Percentiles rank a stretch among this genome's conserved stretches.
These are phyloP conservation scores for Beauveria sp. DNA, from an alignment of 2,329 filamentous ascomycete species.

Conservation along the genomic window DNA sequence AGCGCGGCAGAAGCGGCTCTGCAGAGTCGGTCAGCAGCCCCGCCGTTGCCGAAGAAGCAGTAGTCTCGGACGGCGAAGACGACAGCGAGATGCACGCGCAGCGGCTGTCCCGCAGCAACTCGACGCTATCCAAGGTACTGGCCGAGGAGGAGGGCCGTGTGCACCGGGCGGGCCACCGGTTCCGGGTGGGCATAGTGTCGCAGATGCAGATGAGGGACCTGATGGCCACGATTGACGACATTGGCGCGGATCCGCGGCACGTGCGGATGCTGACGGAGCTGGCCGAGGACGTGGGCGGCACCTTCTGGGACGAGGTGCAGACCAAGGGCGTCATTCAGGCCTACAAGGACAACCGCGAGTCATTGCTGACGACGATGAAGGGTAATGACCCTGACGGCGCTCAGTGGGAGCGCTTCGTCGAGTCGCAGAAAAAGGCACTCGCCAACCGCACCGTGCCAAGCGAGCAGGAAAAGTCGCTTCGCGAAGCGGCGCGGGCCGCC, in stretches of 20 bases:
- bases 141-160: slow-evolving; percentile 51
- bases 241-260: slow-evolving; percentile 43
- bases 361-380: slow-evolving; percentile 41
- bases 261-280: slow-evolving; percentile 50
- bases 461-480: slow-evolving; percentile 19
- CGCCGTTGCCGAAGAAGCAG: slow-evolving; percentile 27
- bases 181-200: slow-evolving; percentile 46
- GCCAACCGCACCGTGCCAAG: slow-evolving; percentile 38
- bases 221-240: slow-evolving; percentile 41
- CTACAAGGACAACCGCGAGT: slow-evolving; percentile 50
- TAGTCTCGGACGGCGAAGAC: slow-evolving; percentile 41
- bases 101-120: slow-evolving; percentile 43
- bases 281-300: slow-evolving; percentile 55
- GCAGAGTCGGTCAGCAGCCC: not conserved
- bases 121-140: slow-evolving; percentile 44
- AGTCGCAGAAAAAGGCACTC: slow-evolving; percentile 52
- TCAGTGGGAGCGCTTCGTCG: slow-evolving; percentile 54
- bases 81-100: slow-evolving; percentile 37
- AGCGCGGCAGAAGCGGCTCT: slow-evolving; percentile 2
- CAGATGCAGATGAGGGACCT: slow-evolving; percentile 41
- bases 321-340: slow-evolving; percentile 53
- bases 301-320: slow-evolving; percentile 46
- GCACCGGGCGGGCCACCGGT: slow-evolving; percentile 48
- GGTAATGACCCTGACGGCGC: slow-evolving; percentile 52
- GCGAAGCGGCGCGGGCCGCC: slow-evolving; percentile 7